These are phyloP conservation scores for Fusarium robinianum DNA, from an alignment of 2,329 filamentous ascomycete species.

Conservation along the genomic window DNA sequence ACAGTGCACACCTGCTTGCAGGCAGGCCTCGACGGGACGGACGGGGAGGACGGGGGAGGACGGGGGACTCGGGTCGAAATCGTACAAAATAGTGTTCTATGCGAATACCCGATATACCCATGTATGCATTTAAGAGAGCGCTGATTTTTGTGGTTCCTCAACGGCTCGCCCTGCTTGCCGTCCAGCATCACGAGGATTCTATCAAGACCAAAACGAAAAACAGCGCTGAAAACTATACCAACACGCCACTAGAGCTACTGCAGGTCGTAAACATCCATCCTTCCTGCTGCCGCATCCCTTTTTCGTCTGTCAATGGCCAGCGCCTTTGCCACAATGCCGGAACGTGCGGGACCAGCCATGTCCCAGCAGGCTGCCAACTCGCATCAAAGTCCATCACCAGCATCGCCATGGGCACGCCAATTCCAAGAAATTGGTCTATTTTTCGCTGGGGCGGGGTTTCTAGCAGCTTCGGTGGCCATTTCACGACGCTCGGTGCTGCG, in stretches of 20 bases:
- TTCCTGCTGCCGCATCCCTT: neutral
- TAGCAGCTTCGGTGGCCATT: slow-evolving; percentile 71
- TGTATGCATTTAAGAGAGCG: slow-evolving; percentile 21
- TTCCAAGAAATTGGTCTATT: slow-evolving; percentile 70
- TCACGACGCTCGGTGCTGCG: slow-evolving; percentile 71
- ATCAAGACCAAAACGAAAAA: slow-evolving; percentile 2
- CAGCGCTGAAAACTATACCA: slow-evolving; percentile 3
- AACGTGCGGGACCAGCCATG: slow-evolving; percentile 1
- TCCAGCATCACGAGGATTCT: neutral
- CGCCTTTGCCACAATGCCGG: slow-evolving; percentile 24
- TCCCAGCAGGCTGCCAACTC: slow-evolving; percentile 16
- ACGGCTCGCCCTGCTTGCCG: too few species aligned
- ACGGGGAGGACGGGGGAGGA: too few species aligned
- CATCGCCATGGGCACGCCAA: slow-evolving; percentile 48
- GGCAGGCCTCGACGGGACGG: too few species aligned
- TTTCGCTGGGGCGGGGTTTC: slow-evolving; percentile 74
- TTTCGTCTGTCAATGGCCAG: slow-evolving; percentile 21
- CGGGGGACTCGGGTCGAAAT: too few species aligned
- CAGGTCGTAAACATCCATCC: neutral
- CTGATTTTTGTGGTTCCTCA: too few species aligned
- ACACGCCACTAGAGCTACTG: neutral
- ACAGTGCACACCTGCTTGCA: too few species aligned
- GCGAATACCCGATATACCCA: neutral
- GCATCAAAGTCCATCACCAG: slow-evolving; percentile 23
- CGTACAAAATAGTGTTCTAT: neutral